Conservation (phyloP, 2,329 filamentous ascomycete genomes). For the Camillea tinctor region DNA sequence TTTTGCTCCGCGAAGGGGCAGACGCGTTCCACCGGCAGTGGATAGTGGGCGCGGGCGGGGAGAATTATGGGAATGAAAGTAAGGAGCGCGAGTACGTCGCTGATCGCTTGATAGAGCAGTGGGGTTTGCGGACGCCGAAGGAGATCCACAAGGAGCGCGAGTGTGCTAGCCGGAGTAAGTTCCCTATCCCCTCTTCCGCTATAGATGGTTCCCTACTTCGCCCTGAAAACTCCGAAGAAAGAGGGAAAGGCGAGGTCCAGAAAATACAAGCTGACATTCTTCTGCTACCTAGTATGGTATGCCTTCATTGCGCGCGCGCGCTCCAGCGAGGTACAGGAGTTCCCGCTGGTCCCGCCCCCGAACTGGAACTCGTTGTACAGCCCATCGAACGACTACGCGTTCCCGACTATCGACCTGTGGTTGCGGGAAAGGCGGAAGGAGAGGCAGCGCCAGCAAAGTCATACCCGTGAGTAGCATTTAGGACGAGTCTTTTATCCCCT, state of each 20-base stretch:
- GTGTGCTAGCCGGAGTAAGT: background rate
- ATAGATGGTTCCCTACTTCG: too few species aligned
- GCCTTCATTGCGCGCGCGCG: background rate
- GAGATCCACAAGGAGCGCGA: background rate
- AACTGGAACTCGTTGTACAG: background rate
- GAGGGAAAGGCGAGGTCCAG: too few species aligned
- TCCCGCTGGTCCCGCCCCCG: background rate
- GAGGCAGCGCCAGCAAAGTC: background rate
- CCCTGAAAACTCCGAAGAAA: too few species aligned
- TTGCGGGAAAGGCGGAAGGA: background rate
- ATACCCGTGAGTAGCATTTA: too few species aligned
- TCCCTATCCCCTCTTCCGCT: too few species aligned
- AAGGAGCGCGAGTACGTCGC: background rate
- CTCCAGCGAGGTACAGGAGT: constrained; percentile 1
- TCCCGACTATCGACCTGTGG: background rate
- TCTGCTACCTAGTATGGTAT: background rate
- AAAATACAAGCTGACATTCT: too few species aligned
- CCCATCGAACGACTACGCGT: background rate
- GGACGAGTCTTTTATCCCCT: too few species aligned
- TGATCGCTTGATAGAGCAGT: background rate
- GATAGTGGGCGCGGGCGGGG: background rate
- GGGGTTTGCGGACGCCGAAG: background rate
- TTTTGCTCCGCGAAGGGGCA: background rate
- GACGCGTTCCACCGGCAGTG: background rate
- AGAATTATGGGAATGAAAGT: too few species aligned